These are phyloP conservation scores for Tagetes patula DNA, from an alignment of 129 eudicot genomes.

Conservation along the genomic window DNA sequence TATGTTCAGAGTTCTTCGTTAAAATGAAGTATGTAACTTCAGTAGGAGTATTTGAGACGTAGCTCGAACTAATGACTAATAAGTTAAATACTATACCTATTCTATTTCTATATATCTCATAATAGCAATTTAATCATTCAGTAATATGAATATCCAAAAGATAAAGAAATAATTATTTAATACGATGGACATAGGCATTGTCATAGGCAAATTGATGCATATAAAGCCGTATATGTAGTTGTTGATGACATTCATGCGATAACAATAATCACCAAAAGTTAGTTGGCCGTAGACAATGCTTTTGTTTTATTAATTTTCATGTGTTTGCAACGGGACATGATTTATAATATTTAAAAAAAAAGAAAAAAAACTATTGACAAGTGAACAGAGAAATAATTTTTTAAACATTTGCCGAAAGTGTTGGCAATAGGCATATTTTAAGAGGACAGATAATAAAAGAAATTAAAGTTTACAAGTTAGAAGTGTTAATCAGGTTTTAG, in stretches of 20 bases:
- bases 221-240: constrained; percentile 25
- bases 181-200: constrained; percentile 2
- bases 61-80: neutral
- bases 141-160: neutral
- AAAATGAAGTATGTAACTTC: too few species aligned
- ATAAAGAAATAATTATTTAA: neutral
- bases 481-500: too few species aligned
- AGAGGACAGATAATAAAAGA: neutral
- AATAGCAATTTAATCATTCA: neutral
- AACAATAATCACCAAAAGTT: constrained; percentile 5
- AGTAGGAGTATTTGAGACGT: neutral
- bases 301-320: neutral
- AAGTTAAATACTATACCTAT: neutral
- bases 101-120: neutral
- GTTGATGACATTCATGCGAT: constrained; percentile 30
- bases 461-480: too few species aligned
- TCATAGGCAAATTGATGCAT: constrained; percentile 10
- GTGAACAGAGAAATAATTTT: neutral
- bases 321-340: neutral
- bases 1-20: too few species aligned
- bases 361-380: too few species aligned
- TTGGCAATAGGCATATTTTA: neutral
- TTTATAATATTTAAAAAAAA: neutral
- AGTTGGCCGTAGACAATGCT: constrained; percentile 19
- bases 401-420: neutral